A percentile compares a stretch with the other conserved stretches of the same genome.
Evolutionary conservation across 768 basidiomycete genomes (phyloP).

Genomic region (Suillus clintonianus): DNA sequence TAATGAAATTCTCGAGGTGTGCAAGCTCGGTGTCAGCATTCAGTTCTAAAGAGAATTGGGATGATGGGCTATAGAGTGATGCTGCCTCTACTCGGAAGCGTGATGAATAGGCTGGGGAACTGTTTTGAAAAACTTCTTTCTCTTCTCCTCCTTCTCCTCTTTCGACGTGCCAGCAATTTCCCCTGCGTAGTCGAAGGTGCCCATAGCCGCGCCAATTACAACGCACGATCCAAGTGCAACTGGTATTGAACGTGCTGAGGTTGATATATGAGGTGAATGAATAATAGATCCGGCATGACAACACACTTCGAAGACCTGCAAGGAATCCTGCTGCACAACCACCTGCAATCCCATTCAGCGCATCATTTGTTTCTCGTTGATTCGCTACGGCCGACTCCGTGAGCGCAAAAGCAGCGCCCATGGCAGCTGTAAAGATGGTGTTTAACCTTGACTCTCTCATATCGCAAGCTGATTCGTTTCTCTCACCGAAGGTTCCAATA

Average conservation of each 20-base stretch:
- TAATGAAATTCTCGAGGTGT: neutral
- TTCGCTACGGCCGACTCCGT: slow-evolving; percentile 84
- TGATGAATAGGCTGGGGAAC: slow-evolving; percentile 40
- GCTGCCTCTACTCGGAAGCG: slow-evolving; percentile 21
- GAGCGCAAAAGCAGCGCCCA: slow-evolving; percentile 85
- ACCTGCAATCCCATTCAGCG: slow-evolving; percentile 79
- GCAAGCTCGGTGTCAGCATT: neutral
- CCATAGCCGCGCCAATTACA: slow-evolving; percentile 76
- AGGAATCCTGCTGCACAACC: slow-evolving; percentile 94
- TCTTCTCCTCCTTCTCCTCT: slow-evolving; percentile 63
- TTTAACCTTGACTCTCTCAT: neutral
- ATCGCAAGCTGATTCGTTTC: neutral
- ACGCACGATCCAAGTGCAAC: slow-evolving; percentile 79
- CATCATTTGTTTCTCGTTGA: slow-evolving; percentile 74
- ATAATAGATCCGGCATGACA: neutral
- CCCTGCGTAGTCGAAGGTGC: slow-evolving; percentile 80
- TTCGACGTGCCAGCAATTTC: slow-evolving; percentile 51
- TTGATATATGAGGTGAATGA: slow-evolving; percentile 14
- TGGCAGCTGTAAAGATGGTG: slow-evolving; percentile 61
- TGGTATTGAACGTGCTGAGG: slow-evolving; percentile 79
- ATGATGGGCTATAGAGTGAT: slow-evolving; percentile 8
- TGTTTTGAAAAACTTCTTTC: slow-evolving; percentile 84
- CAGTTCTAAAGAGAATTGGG: slow-evolving; percentile 5
- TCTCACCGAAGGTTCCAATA: slow-evolving; percentile 88
- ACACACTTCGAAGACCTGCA: slow-evolving; percentile 79